Evolutionary conservation across 163 green algal genomes (phyloP).

Genomic region (Picocystis sp.): DNA sequence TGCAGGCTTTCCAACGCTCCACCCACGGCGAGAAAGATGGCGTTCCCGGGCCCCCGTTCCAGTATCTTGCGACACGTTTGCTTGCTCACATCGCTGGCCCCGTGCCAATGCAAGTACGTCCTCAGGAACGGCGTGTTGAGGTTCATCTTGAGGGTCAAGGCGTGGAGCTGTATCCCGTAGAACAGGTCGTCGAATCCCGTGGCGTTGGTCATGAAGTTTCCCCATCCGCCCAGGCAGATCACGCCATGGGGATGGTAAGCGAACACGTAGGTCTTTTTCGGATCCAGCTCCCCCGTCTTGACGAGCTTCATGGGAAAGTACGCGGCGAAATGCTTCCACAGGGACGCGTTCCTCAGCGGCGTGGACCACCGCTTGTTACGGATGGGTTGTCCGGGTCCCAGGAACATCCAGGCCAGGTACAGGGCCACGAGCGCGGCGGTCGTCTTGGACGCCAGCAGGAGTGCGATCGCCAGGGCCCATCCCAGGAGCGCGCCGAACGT

Average conservation of each 20-base stretch:
- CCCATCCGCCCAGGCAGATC: slow-evolving; percentile 19
- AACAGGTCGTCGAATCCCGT: slow-evolving; percentile 34
- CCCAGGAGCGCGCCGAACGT: too few relatives aligned
- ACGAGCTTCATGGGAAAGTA: slow-evolving; percentile 27
- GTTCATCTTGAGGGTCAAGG: slow-evolving; percentile 28
- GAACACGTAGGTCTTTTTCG: slow-evolving; percentile 27
- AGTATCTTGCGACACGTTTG: slow-evolving; percentile 13
- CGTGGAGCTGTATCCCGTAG: slow-evolving; percentile 22
- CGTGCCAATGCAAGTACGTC: slow-evolving; percentile 35
- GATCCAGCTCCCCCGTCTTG: slow-evolving; percentile 34
- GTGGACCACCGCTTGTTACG: too few relatives aligned
- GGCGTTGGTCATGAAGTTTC: slow-evolving; percentile 27
- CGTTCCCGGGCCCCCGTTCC: not conserved
- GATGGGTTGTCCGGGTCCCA: too few relatives aligned
- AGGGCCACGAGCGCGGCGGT: too few relatives aligned
- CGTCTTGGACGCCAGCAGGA: too few relatives aligned
- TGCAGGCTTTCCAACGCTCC: slow-evolving; percentile 19
- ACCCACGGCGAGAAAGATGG: slow-evolving; percentile 26
- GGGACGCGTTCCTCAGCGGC: too few relatives aligned
- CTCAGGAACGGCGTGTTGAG: slow-evolving; percentile 30
- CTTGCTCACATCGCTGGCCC: slow-evolving; percentile 19
- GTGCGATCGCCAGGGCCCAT: too few relatives aligned
- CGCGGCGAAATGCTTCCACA: slow-evolving; percentile 19
- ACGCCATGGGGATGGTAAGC: slow-evolving; percentile 33
- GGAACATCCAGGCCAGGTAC: too few relatives aligned